Base-by-base conservation (phyloP, 305 asterid species). In the Fraxinus floribunda region DNA sequence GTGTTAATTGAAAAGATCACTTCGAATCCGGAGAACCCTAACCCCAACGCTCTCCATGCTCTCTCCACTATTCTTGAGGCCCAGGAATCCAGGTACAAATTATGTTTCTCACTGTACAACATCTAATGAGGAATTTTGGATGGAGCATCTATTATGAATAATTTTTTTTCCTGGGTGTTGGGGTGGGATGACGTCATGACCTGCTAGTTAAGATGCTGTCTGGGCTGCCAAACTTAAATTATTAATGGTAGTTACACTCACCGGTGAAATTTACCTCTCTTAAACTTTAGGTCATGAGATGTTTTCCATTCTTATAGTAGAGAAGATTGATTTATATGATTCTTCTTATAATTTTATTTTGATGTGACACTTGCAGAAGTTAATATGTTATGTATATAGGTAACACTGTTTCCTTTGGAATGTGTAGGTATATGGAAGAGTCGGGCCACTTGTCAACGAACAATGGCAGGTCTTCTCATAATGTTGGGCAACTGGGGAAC, bases 401-500 rank as follows among this genome's bases (percentile, higher is more conserved):
- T 32, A 34, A 30, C 76, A 6, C 76, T 88, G 66, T 64, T 29
- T 82, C 74, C 30, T 84, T 80, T 77, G 77, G 55, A 46, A 81
- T 83, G 39, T 80, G 85, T 88, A 95, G 99, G 80, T 97, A 91
- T 85, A 88, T 93, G 93, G 96, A 95, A 88, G 97, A 88, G 83
- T 86, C 86, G 68, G 97, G 90, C 75, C 87, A 90, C 83, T 88
- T 95, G 52, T 87, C 98, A 55, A 84, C 91, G 57, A 92, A 75
- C 85, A 95, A 92, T 88, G 93, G 91, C 62, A 91, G 98, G 86
- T 86, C 98, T 86, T 87, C 97, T 85, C 98, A 97, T 84, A 93
- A 68, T 83, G 87, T 97, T 85, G 99, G 99, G 71, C 97, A 95
- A 6, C 90, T 97, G 75, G 99, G 98, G 77, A 92, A 85, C 89